phyloP scores from a whole-genome alignment of 176 grass and related monocot species.

The Juncus inflexus region DNA sequence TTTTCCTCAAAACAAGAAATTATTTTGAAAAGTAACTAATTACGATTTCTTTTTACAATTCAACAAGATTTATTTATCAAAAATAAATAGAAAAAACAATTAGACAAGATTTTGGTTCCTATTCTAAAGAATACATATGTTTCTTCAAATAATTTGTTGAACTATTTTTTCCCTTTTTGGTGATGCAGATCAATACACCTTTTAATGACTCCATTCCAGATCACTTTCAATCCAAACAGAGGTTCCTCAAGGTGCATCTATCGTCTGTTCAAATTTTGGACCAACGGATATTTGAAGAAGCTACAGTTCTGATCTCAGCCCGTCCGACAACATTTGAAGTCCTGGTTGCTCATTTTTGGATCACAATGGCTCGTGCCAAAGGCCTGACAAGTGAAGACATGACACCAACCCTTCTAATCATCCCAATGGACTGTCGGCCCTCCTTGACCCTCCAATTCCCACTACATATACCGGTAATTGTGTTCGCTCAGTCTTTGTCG shows the following conservation, averaged over 20 bases:
- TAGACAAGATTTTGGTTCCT: no score
- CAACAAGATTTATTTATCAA: no score
- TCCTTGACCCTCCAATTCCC: background rate
- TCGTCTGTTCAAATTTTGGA: background rate
- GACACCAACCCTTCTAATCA: background rate
- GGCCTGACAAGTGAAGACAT: background rate
- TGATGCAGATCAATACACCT: background rate
- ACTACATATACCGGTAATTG: background rate
- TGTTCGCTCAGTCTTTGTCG: background rate
- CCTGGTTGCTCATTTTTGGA: background rate
- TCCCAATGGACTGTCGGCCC: background rate
- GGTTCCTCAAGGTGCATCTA: background rate
- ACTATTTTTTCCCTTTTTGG: no score
- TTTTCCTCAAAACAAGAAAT: no score
- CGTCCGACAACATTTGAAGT: constrained; percentile 1
- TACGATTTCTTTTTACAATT: background rate
- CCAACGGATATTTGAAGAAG: background rate
- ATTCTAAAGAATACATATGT: no score
- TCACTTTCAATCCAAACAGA: background rate
- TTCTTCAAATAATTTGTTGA: no score
- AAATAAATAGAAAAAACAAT: no score
- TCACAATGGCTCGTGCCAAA: background rate
- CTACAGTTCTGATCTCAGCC: background rate
- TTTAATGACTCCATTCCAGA: background rate
- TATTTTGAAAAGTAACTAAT: no score